Conservation (phyloP, 495 filamentous ascomycete genomes). For the Mytilinidion resinicola region DNA sequence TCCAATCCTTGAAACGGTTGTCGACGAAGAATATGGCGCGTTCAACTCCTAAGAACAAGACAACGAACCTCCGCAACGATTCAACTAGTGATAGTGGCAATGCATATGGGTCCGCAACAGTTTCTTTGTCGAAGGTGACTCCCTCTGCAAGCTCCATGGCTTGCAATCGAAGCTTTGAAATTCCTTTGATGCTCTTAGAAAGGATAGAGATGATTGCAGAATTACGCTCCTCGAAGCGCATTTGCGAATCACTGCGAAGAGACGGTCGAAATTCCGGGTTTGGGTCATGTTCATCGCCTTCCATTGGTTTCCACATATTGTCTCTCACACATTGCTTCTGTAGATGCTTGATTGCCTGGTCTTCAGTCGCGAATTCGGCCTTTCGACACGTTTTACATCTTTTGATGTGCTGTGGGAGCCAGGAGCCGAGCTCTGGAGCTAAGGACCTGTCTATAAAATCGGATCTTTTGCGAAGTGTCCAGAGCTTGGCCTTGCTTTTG, state of each 20-base stretch:
- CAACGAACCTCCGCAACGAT: slow-evolving; percentile 6
- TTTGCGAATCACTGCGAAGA: slow-evolving; percentile 5
- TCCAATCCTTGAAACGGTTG: not conserved
- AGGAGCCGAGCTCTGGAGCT: not conserved
- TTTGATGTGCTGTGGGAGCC: no score
- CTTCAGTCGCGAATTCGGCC: no score
- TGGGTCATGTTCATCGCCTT: not conserved
- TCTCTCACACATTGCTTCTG: no score
- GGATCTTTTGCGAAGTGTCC: no score
- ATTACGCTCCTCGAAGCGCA: slow-evolving; percentile 1
- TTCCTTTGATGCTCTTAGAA: not conserved
- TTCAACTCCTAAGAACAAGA: slow-evolving; percentile 14
- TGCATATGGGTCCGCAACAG: slow-evolving; percentile 12
- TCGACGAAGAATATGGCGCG: slow-evolving; percentile 12
- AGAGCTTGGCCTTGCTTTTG: not conserved
- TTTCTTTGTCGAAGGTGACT: slow-evolving; percentile 7
- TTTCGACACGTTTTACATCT: no score
- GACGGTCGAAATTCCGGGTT: slow-evolving; percentile 1
- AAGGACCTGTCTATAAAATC: not conserved
- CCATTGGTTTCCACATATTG: no score
- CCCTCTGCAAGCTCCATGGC: slow-evolving; percentile 10
- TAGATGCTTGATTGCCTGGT: no score
- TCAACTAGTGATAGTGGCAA: slow-evolving; percentile 9
- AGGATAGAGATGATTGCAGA: slow-evolving; percentile 1
- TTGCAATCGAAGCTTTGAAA: not conserved